phyloP scores from a whole-genome alignment of 805 yeast species.

The Yarrowia sp. region DNA sequence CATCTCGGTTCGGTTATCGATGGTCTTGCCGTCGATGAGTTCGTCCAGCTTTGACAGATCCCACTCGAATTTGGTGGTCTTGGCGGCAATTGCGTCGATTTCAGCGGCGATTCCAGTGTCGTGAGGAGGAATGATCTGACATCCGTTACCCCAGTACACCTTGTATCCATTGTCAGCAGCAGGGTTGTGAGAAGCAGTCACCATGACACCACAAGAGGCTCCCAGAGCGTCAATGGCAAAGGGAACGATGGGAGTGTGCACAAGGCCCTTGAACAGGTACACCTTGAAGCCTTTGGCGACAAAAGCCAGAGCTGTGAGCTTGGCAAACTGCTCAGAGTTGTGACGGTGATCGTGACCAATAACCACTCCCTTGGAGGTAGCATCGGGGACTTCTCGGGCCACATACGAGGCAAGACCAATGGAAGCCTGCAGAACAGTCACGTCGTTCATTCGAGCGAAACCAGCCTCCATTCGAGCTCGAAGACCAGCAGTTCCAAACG shows the following conservation, averaged over 20 bases:
- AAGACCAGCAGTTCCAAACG: slow-evolving; percentile 94
- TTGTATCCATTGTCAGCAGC: slow-evolving; percentile 85
- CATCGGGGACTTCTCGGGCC: slow-evolving; percentile 46
- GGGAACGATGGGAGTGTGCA: slow-evolving; percentile 94
- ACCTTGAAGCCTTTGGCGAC: slow-evolving; percentile 72
- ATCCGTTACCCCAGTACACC: slow-evolving; percentile 91
- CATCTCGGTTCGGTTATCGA: slow-evolving; percentile 34
- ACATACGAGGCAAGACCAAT: slow-evolving; percentile 52
- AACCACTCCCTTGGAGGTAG: slow-evolving; percentile 59
- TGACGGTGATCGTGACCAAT: slow-evolving; percentile 92
- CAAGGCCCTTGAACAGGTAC: slow-evolving; percentile 51
- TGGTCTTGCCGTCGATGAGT: slow-evolving; percentile 40
- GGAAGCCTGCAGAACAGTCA: slow-evolving; percentile 88
- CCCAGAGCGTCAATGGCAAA: slow-evolving; percentile 69
- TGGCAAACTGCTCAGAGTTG: slow-evolving; percentile 80
- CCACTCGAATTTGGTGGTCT: slow-evolving; percentile 60
- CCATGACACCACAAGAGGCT: slow-evolving; percentile 68
- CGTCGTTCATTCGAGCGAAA: slow-evolving; percentile 83
- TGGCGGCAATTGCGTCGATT: slow-evolving; percentile 67
- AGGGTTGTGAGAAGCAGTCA: slow-evolving; percentile 53
- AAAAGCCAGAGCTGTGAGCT: slow-evolving; percentile 78
- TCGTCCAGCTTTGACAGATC: slow-evolving; percentile 53
- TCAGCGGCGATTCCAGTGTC: slow-evolving; percentile 72
- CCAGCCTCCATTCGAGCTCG: slow-evolving; percentile 92
- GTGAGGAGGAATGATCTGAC: slow-evolving; percentile 94